Conservation (phyloP, 805 yeast species). For the Teunomyces aglyptinius region DNA sequence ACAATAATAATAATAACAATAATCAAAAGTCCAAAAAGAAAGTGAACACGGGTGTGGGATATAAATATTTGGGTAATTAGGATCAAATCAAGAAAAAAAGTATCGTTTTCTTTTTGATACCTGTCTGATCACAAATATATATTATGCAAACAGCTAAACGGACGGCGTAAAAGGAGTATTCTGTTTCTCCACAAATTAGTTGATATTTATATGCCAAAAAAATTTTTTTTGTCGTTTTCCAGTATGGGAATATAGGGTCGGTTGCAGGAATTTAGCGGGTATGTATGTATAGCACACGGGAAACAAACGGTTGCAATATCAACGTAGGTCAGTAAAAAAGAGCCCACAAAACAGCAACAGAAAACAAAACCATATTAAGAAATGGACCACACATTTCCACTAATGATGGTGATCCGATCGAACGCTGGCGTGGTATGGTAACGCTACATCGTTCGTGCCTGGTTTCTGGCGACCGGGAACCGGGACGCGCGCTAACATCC, state of each 20-base stretch:
- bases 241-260: background rate
- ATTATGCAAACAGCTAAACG: background rate
- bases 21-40: background rate
- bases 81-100: background rate
- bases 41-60: background rate
- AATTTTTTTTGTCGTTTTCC: background rate
- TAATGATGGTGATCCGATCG: background rate
- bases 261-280: background rate
- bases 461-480: background rate
- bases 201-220: conserved; percentile 1
- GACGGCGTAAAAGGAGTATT: background rate
- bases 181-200: conserved; percentile 3
- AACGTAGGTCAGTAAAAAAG: background rate
- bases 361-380: background rate
- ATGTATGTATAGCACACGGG: background rate
- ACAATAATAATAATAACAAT: no score
- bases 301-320: background rate
- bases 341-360: background rate
- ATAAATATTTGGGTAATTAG: background rate
- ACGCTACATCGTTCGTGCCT: background rate
- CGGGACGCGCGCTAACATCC: background rate
- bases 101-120: background rate
- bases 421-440: background rate
- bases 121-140: background rate
- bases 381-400: background rate